Percentiles rank a stretch among this genome's conserved stretches.
These are phyloP conservation scores for Plasmodium fragile DNA, from an alignment of 169 alveolate species.

Conservation along the genomic window DNA sequence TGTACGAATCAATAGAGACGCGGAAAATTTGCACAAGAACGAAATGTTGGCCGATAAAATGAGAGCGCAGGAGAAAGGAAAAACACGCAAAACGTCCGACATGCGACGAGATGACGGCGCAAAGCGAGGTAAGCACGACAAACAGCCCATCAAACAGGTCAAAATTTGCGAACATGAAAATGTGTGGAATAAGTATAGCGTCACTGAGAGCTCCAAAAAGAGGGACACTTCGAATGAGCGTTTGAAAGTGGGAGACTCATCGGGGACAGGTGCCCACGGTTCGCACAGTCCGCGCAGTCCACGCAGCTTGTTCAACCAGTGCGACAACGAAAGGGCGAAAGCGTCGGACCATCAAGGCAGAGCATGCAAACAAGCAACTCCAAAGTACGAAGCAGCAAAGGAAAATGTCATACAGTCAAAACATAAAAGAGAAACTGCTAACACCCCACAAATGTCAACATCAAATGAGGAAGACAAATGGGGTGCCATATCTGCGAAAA, in stretches of 20 bases:
- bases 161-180: constrained; percentile 72
- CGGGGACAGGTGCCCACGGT: not conserved
- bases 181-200: constrained; percentile 39
- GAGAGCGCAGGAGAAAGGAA: not conserved
- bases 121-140: constrained; percentile 11
- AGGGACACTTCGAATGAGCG: constrained; percentile 11
- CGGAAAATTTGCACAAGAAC: not conserved
- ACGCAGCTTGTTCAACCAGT: not conserved
- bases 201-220: constrained; percentile 38
- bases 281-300: not conserved
- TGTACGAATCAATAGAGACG: not conserved
- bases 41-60: not conserved
- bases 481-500: constrained; percentile 9
- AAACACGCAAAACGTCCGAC: not conserved
- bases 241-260: constrained; percentile 11
- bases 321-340: constrained; percentile 17
- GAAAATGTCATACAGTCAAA: constrained; percentile 1
- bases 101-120: not conserved
- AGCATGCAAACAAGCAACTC: constrained; percentile 9
- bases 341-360: constrained; percentile 26
- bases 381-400: constrained; percentile 28
- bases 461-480: constrained; percentile 32
- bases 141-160: constrained; percentile 39
- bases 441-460: not conserved
- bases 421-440: constrained; percentile 19